Percentiles rank a stretch among this genome's conserved stretches.
These are phyloP conservation scores for Pezicula neosporulosa DNA, from an alignment of 2,329 filamentous ascomycete species.

Conservation along the genomic window DNA sequence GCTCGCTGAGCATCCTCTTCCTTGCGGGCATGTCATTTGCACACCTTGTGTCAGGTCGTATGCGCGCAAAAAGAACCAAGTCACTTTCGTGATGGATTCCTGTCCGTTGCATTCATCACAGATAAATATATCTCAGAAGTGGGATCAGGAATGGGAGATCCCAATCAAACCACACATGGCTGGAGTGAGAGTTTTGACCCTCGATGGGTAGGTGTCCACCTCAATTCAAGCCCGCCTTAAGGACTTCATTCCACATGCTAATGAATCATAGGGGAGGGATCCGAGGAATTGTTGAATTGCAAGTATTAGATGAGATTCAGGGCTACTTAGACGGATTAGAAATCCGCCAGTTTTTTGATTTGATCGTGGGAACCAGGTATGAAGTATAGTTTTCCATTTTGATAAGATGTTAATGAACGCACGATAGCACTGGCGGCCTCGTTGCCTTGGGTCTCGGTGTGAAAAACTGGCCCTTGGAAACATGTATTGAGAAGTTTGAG, in stretches of 20 bases:
- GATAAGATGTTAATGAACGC: slow-evolving; percentile 34
- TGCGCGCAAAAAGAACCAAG: slow-evolving; percentile 9
- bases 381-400: slow-evolving; percentile 38
- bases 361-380: slow-evolving; percentile 41
- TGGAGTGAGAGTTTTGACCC: slow-evolving; percentile 34
- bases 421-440: neutral
- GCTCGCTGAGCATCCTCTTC: slow-evolving; percentile 37
- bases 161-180: slow-evolving; percentile 30
- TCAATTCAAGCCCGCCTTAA: neutral
- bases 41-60: slow-evolving; percentile 35
- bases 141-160: neutral
- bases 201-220: slow-evolving; percentile 35
- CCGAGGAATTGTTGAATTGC: slow-evolving; percentile 41
- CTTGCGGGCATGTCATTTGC: slow-evolving; percentile 44
- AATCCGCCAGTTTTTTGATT: slow-evolving; percentile 44
- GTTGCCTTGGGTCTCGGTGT: neutral
- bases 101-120: neutral
- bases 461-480: slow-evolving; percentile 25
- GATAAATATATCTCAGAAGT: too few species aligned
- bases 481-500: slow-evolving; percentile 36
- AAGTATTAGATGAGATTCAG: slow-evolving; percentile 38
- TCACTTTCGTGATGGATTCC: neutral
- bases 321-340: slow-evolving; percentile 34
- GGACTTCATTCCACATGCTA: neutral
- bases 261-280: slow-evolving; percentile 38